Evolutionary conservation across 2,329 filamentous ascomycete genomes (phyloP), one percentile per base, ranked within the genome.

Genomic region (Aspergillus sp.): DNA sequence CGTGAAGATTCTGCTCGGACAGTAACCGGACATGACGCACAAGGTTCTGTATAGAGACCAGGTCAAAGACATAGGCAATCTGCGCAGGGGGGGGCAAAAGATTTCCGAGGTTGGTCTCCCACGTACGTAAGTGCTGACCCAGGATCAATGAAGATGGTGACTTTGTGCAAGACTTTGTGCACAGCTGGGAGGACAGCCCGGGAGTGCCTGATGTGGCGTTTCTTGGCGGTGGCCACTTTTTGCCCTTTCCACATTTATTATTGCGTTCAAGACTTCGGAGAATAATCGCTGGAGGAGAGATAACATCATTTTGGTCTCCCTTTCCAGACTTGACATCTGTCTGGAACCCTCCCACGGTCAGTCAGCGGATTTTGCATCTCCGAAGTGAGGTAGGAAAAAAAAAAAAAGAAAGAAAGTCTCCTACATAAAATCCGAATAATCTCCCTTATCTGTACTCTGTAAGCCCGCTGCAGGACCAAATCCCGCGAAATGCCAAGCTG

Each of bases 121-220:
- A 13, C 12, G 32, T 36, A 36, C 32, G 32, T 36, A 36, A 36
- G 32, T 36, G 10, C 5, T 36, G 32, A 36, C 12, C 32, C 12
- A 36, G 32, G 12, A 36, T 36, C 32, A 36, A 12, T 30, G 9
- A 10, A 28, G 25, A 36, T 5, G 32, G 21, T 43, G 17, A 10
- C 17, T 19, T 19, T 21, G 10, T 45, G 12, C 41, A 45, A 10
- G 12, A 45, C 32, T 10, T 45, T 9, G 41, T 45, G 19, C 17
- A 21, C 19, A 12, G 41, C 10, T 6, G 41, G 28, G 43, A 50
- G 49, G 54, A 45, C 30, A 51, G 51, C 57, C 52, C 52, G 52
- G 50, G 55, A 58, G 60, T 59, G 55, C 63, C 63, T 65, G 63
- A 58, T 17, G 63, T 64, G 63, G 63, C 63, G 63, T 59, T 63